Percentiles rank a stretch among this genome's conserved stretches.
Conservation (phyloP, 2,329 filamentous ascomycete species). For the Phialocephala sp. region DNA sequence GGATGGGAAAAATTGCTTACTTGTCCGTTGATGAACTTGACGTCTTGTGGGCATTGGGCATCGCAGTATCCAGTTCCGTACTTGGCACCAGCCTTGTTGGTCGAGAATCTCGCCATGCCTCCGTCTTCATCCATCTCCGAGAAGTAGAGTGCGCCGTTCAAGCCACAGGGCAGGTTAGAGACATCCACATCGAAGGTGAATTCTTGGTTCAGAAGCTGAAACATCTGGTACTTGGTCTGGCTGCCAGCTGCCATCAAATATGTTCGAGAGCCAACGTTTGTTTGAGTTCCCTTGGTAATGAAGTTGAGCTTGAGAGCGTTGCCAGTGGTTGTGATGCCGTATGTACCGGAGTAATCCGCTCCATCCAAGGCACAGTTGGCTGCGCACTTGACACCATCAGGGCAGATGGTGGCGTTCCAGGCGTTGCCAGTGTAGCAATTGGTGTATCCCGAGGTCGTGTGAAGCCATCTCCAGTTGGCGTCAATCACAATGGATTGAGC, state of each 20-base stretch:
- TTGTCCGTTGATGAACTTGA: conserved; percentile 60
- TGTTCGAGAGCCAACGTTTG: conserved; percentile 61
- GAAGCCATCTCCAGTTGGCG: conserved; percentile 65
- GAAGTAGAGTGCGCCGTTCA: conserved; percentile 76
- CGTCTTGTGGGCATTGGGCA: conserved; percentile 59
- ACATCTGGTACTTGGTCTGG: conserved; percentile 66
- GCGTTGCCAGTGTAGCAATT: conserved; percentile 52
- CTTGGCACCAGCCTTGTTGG: conserved; percentile 62
- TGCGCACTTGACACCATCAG: conserved; percentile 52
- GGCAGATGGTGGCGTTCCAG: conserved; percentile 50
- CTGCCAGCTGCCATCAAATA: conserved; percentile 66
- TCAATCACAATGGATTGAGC: conserved; percentile 58
- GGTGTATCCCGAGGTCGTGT: conserved; percentile 50
- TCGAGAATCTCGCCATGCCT: conserved; percentile 56
- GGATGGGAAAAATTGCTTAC: conserved; percentile 42
- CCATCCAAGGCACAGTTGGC: conserved; percentile 59
- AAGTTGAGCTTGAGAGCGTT: conserved; percentile 61
- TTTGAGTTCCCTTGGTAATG: conserved; percentile 53
- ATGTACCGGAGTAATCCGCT: conserved; percentile 57
- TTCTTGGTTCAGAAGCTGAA: conserved; percentile 70
- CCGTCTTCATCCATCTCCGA: conserved; percentile 68
- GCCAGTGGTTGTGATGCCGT: conserved; percentile 60
- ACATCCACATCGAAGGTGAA: conserved; percentile 78
- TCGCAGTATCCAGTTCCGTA: conserved; percentile 71
- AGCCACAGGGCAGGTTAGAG: conserved; percentile 69